Base-by-base conservation (phyloP, 768 basidiomycete species). In the Porphyrellus cyaneotinctus region DNA sequence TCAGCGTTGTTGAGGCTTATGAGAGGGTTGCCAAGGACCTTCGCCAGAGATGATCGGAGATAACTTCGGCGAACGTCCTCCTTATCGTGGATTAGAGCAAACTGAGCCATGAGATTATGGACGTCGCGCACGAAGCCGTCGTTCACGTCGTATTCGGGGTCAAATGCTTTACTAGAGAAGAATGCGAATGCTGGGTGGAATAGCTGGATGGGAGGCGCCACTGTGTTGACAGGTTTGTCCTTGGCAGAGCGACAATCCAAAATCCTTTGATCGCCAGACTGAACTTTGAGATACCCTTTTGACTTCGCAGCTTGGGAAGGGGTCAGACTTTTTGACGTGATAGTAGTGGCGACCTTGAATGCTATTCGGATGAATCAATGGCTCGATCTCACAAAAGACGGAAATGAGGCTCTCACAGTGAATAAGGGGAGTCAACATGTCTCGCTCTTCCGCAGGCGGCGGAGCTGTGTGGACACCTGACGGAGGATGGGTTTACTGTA, bases 121-220 rank as follows among this genome's bases (percentile, higher is more conserved):
- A 52, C 48, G 3, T 49, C 6, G 7, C 5, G 35, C n/a, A 65
- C 20, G 22, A 53, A 13, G 14, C 58, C 47, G 17, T 42, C 11
- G 1, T 58, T 53, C 26, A 55, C 53, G 2, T 47, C 7, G 14
- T 61, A 53, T 3, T 20, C 2, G 1, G 57, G 55, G 18, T 57
- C 33, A 31, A 51, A 62, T 18, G 55, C 64, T n/a, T 56, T 62
- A 42, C 49, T 59, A 4, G 46, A 47, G 50, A 72, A 71, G 22
- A 38, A 38, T 18, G 62, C 57, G 28, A 72, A 71, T 24, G 59
- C 59, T 10, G 64, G 60, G 39, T 68, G 53, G 45, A 64, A 59
- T 7, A 59, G 14, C 28, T 55, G 58, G 23, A 60, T 52, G 1
- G 57, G 50, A 28, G 58, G 50, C 14, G 23, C 33, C 18, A 44